Evolutionary conservation across 2,329 filamentous ascomycete genomes (phyloP).

Genomic region (Fusarium sp.): DNA sequence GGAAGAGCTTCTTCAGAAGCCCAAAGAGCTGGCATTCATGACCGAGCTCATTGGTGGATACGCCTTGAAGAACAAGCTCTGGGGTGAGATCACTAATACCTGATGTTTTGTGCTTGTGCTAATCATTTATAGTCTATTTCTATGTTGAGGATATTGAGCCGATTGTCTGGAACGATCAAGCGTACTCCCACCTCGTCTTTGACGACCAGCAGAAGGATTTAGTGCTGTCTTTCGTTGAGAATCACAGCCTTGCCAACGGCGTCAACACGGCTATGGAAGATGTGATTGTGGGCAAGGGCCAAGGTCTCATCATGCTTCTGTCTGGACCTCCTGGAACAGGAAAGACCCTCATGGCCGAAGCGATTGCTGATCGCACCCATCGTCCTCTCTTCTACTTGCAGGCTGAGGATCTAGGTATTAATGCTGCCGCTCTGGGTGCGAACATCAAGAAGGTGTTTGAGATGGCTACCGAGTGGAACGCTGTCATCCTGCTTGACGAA

Average conservation of each 20-base stretch:
- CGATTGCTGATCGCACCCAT: conserved; percentile 55
- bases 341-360: conserved; percentile 58
- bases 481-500: conserved; percentile 63
- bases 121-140: conserved; percentile 44
- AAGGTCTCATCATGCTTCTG: conserved; percentile 58
- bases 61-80: conserved; percentile 58
- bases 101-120: neutral
- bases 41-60: conserved; percentile 56
- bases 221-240: conserved; percentile 59
- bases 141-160: conserved; percentile 55
- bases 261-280: conserved; percentile 47
- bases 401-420: conserved; percentile 60
- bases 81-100: conserved; percentile 48
- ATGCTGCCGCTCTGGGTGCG: conserved; percentile 56
- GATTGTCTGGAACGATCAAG: conserved; percentile 57
- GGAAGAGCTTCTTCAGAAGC: conserved; percentile 50
- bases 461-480: conserved; percentile 61
- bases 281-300: conserved; percentile 56
- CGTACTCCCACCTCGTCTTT: conserved; percentile 59
- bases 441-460: conserved; percentile 59
- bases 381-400: conserved; percentile 59
- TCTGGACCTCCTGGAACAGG: conserved; percentile 59
- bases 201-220: conserved; percentile 59
- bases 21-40: conserved; percentile 55
- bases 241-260: conserved; percentile 46